Evolutionary conservation across 2,329 filamentous ascomycete genomes (phyloP), one percentile per base, ranked within the genome.

Genomic region (Huntiella omanensis): DNA sequence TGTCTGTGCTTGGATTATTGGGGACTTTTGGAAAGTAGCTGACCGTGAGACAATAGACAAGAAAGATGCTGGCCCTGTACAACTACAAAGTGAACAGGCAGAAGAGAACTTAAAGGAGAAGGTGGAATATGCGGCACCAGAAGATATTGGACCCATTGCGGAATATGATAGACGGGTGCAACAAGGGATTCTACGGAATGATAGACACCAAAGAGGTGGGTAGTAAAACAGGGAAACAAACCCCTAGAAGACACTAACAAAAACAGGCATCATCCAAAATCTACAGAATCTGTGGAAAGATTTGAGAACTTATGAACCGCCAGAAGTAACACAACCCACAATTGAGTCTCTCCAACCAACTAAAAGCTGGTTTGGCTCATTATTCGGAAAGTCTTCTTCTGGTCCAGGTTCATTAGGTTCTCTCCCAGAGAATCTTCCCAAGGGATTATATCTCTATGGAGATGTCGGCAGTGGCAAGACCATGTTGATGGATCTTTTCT

Each of bases 401-500:
- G 48, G 48, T 28, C 13, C 28, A 34, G 52, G 60, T 54, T 54
- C 62, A 54, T 62, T 69, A 12, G 62, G 63, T 44, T 61, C 64
- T 4, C 81, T 92, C 16, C 77, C 85, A 1, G 62, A 70, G n/a
- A 70, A 80, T 52, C 67, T 95, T 1, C 91, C 91, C 0, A 81
- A 84, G 53, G 91, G 91, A 0, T 64, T 98, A 32, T 98, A 98
- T 62, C 80, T 98, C 60, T 95, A 83, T 57, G 91, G 91, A 49
- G 91, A 98, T 59, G 91, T 98, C 2, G 91, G 91, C 36, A 92
- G 85, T 56, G 91, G 91, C 51, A 98, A 98, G 70, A 98, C 91
- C 2, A 98, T 98, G 91, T 69, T 98, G 58, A 98, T 98, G 91
- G 88, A 98, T 59, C 68, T 98, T 43, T 95, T 96, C 62, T 94